Evolutionary conservation across 2,329 filamentous ascomycete species (phyloP), one percentile per base, ranked within the genome.

Genomic region (Tricladium varicosporioides): DNA sequence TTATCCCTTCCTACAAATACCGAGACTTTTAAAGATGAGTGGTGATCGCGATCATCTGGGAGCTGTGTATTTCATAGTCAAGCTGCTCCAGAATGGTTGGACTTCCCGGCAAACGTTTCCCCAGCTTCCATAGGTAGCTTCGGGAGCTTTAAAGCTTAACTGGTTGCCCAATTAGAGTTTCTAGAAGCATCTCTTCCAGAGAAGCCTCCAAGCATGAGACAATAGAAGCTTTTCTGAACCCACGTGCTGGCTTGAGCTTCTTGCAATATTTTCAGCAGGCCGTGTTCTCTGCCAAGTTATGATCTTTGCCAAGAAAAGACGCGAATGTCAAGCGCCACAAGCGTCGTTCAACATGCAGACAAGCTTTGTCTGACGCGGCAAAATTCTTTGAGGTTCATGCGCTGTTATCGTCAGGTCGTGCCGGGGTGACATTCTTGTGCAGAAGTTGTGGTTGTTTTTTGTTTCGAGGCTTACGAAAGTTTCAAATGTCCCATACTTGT

Each of bases 351-450:
- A 27, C 11, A 44, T 8, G 22, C 10, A 56, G 42, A 56, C 54
- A 56, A 56, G 54, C 54, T 56, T 52, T 27, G 36, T 45, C 47
- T 55, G 53, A 55, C 47, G 47, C 47, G 53, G 53, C 52, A 49
- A 33, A 16, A 40, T 27, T 7, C 31, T 49, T 54, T n/a, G 43
- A 40, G n/a, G 36, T n/a, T n/a, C 36, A 40, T 40, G 36, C 36
- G 11, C 4, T 4, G 36, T 40, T 40, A 4, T 40, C 36, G 36
- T 10, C 4, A 27, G 22, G 22, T 27, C 11, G 36, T 40, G 36
- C 5, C 36, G n/a, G 22, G 11, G 36, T 40, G 36, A 40, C 36
- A 40, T 13, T n/a, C 36, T 13, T 11, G 11, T 40, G 36, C 9
- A 40, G 36, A n/a, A 40, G 36, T 10, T 11, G 36, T 40, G 22